Conservation (phyloP, 768 basidiomycete genomes). For the Leccinum boreale region DNA sequence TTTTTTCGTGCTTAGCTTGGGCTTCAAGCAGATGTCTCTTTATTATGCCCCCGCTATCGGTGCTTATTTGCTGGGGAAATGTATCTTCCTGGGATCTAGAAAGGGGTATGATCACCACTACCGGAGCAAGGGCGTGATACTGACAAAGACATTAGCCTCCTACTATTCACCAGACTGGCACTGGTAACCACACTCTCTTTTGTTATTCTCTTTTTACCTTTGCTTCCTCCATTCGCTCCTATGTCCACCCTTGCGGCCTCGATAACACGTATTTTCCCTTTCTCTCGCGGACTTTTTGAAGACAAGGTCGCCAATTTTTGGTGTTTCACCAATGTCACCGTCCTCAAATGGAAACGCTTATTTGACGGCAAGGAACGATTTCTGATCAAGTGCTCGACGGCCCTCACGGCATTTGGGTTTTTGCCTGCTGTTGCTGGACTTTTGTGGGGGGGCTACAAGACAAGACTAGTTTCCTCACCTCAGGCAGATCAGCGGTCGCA, state of each 20-base stretch:
- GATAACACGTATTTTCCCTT: constrained; percentile 84
- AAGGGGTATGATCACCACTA: constrained; percentile 53
- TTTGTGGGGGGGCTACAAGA: constrained; percentile 36
- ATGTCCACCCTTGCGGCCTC: constrained; percentile 53
- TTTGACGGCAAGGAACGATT: constrained; percentile 39
- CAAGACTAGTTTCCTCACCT: constrained; percentile 13
- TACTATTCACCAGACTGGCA: constrained; percentile 66
- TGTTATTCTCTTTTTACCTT: constrained; percentile 71
- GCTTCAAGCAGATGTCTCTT: constrained; percentile 95
- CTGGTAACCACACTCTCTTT: constrained; percentile 62
- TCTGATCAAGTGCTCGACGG: constrained; percentile 65
- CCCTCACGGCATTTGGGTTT: constrained; percentile 69
- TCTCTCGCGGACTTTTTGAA: constrained; percentile 86
- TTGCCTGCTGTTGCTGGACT: constrained; percentile 53
- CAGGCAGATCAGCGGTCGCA: not conserved
- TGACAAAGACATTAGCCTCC: constrained; percentile 29
- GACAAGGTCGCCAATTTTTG: constrained; percentile 98
- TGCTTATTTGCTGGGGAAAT: constrained; percentile 86
- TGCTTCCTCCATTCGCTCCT: constrained; percentile 66
- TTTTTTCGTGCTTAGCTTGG: constrained; percentile 78
- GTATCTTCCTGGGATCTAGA: constrained; percentile 69
- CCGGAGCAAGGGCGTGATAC: not conserved
- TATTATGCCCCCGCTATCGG: constrained; percentile 95
- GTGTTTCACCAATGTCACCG: constrained; percentile 82
- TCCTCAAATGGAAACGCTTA: constrained; percentile 74